These are phyloP conservation scores for Malus asiatica DNA, from an alignment of 306 rosid genomes.

Conservation along the genomic window DNA sequence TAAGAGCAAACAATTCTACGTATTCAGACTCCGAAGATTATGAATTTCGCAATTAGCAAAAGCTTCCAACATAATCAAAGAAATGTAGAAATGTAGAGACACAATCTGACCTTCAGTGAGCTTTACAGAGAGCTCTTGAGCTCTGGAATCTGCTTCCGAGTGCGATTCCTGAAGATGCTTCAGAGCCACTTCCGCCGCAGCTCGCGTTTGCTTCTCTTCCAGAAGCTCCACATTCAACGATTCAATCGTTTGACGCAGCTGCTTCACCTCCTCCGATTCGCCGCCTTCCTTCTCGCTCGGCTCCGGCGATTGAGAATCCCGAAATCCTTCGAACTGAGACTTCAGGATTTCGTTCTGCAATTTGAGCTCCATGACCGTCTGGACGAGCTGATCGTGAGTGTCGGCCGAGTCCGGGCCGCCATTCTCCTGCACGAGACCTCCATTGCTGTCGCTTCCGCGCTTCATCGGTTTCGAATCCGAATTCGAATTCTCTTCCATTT, in stretches of 20 bases:
- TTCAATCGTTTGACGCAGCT: slow-evolving; percentile 49
- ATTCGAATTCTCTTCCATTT: slow-evolving; percentile 22
- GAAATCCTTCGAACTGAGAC: slow-evolving; percentile 65
- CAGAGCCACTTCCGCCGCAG: slow-evolving; percentile 81
- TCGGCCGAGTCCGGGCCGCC: slow-evolving; percentile 18
- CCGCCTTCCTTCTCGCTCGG: slow-evolving; percentile 26
- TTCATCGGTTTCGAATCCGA: slow-evolving; percentile 23
- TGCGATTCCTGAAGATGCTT: slow-evolving; percentile 66
- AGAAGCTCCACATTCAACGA: slow-evolving; percentile 50
- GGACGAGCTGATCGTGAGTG: slow-evolving; percentile 53
- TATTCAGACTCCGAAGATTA: slow-evolving; percentile 24
- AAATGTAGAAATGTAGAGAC: background rate
- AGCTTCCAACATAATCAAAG: background rate
- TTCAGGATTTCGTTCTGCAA: slow-evolving; percentile 77
- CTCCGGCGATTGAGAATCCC: slow-evolving; percentile 20
- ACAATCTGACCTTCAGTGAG: slow-evolving; percentile 70
- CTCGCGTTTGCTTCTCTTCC: slow-evolving; percentile 78
- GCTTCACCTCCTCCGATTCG: slow-evolving; percentile 37
- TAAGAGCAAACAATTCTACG: slow-evolving; percentile 14
- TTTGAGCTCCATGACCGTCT: slow-evolving; percentile 57
- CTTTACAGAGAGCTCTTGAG: slow-evolving; percentile 68
- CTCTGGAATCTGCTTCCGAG: slow-evolving; percentile 73
- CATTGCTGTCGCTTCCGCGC: slow-evolving; percentile 28
- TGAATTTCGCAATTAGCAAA: background rate
- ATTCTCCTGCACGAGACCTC: slow-evolving; percentile 28